Percentiles rank a stretch among this genome's conserved stretches.
These are phyloP conservation scores for Schizochytrium sp. DNA, from an alignment of 108 stramenopile species.

Conservation along the genomic window DNA sequence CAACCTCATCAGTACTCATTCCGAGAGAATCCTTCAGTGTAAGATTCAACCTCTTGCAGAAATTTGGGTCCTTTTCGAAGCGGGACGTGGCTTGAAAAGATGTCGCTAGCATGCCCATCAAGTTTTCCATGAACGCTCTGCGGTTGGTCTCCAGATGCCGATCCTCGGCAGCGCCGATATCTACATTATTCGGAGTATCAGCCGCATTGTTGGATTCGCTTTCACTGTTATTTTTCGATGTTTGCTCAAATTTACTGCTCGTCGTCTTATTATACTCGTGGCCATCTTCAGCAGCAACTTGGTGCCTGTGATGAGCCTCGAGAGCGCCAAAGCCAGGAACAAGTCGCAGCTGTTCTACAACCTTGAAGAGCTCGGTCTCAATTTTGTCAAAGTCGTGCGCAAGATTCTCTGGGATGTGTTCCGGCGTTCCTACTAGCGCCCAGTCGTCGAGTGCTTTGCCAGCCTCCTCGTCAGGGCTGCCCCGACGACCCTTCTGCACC, in stretches of 20 bases:
- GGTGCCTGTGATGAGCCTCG: neutral
- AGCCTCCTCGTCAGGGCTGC: neutral
- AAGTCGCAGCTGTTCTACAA: neutral
- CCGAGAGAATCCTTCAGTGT: neutral
- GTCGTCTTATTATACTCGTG: neutral
- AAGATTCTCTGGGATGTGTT: neutral
- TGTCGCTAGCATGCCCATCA: neutral
- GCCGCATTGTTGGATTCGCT: too few relatives aligned
- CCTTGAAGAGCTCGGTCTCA: constrained; percentile 1
- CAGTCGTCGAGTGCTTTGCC: neutral
- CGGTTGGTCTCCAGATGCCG: neutral
- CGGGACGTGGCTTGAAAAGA: neutral
- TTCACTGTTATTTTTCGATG: too few relatives aligned
- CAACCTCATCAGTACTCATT: constrained; percentile 8
- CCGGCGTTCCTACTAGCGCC: neutral
- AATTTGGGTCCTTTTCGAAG: constrained; percentile 22
- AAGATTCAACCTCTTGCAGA: neutral
- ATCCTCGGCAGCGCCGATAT: too few relatives aligned
- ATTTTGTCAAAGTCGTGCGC: constrained; percentile 3
- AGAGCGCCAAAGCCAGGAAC: neutral
- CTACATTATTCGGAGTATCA: too few relatives aligned
- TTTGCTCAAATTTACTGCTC: too few relatives aligned
- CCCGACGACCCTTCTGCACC: neutral
- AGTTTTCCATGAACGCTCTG: neutral
- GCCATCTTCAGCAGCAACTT: neutral